Conservation (phyloP, 495 filamentous ascomycete species). For the Penicillium robsamsonii region DNA sequence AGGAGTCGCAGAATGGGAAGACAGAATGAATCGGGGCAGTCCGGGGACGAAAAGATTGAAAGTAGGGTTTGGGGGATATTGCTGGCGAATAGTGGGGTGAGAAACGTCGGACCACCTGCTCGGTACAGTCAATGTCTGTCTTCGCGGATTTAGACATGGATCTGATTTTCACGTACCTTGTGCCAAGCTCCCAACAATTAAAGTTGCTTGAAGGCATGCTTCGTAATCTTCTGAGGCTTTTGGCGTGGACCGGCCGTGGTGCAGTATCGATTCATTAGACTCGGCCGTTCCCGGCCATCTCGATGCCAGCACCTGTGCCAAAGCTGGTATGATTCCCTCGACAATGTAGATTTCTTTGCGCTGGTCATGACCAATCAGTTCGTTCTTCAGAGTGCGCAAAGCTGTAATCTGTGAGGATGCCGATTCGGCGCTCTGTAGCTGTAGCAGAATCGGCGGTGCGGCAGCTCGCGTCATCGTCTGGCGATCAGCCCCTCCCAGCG, state of each 20-base stretch:
- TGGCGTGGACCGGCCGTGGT: conserved; percentile 16
- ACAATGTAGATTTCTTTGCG: conserved; percentile 75
- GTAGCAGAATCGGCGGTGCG: conserved; percentile 55
- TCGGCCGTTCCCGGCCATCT: conserved; percentile 35
- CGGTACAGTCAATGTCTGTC: conserved; percentile 14
- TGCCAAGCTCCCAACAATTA: conserved; percentile 78
- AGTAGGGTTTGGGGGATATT: conserved; percentile 65
- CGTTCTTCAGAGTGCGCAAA: conserved; percentile 78
- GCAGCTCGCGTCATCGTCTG: conserved; percentile 49
- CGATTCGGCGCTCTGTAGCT: conserved; percentile 60
- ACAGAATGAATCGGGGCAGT: conserved; percentile 62
- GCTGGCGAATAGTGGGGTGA: conserved; percentile 68
- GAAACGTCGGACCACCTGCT: conserved; percentile 76
- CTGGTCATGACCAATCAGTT: conserved; percentile 83
- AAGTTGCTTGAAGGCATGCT: conserved; percentile 71
- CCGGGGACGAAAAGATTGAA: conserved; percentile 60
- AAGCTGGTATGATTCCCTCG: conserved; percentile 63
- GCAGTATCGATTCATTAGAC: conserved; percentile 30
- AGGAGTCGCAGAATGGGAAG: conserved; percentile 73
- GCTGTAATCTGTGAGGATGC: conserved; percentile 59
- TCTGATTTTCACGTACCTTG: conserved; percentile 57
- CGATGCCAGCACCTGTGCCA: conserved; percentile 59
- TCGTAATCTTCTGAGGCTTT: conserved; percentile 54
- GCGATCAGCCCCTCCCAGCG: conserved; percentile 34
- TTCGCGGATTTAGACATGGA: not conserved